Evolutionary conservation across 75 land plant genomes (phyloP).

Genomic region (Selaginella tamariscina): DNA sequence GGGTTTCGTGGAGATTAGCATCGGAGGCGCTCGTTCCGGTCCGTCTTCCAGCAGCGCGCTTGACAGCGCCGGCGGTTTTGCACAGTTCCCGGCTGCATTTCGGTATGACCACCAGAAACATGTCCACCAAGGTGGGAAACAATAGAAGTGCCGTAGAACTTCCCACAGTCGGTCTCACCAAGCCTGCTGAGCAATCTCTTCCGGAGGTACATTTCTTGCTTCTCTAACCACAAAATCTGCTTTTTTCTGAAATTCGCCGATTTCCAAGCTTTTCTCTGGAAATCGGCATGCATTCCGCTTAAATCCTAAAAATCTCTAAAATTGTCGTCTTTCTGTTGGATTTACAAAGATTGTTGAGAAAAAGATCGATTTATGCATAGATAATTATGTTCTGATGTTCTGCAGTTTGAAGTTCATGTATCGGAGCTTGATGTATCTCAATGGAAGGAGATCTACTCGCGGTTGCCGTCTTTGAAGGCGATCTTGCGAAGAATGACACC

Average conservation of each 20-base stretch:
- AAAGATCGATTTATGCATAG: slow-evolving; percentile 4
- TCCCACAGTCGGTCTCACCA: slow-evolving; percentile 22
- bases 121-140: slow-evolving; percentile 1
- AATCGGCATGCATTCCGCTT: neutral
- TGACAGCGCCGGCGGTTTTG: neutral
- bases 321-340: neutral
- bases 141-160: neutral
- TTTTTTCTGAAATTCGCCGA: neutral
- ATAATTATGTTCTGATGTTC: no score
- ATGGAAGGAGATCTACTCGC: slow-evolving; percentile 83
- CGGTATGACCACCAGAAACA: neutral
- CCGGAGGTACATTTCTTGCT: slow-evolving; percentile 15
- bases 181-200: slow-evolving; percentile 13
- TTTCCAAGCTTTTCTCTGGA: no score
- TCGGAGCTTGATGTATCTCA: slow-evolving; percentile 45
- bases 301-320: neutral
- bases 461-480: slow-evolving; percentile 76
- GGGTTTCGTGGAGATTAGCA: neutral
- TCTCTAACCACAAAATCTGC: neutral
- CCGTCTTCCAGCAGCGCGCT: neutral
- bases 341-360: neutral
- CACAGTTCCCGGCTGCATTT: neutral
- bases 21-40: neutral
- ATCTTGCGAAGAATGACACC: slow-evolving; percentile 37
- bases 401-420: slow-evolving; percentile 59